These are phyloP conservation scores for Lentinus brumalis DNA, from an alignment of 768 basidiomycete genomes.

Conservation along the genomic window DNA sequence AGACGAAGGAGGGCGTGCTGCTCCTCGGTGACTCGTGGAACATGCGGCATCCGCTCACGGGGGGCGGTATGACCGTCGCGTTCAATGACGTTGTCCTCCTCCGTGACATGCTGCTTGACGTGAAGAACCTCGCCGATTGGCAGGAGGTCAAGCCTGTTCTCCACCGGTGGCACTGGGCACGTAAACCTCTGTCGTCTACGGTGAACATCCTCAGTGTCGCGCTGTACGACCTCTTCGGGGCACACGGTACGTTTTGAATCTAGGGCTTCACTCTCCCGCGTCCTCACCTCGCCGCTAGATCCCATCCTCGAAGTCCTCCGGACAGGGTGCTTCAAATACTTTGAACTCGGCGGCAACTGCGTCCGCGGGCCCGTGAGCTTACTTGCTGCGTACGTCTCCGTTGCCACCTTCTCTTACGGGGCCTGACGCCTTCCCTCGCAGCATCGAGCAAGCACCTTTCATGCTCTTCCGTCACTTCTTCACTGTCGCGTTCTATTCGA, in stretches of 20 bases:
- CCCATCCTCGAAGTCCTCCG: conserved; percentile 63
- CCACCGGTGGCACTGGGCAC: conserved; percentile 79
- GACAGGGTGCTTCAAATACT: conserved; percentile 95
- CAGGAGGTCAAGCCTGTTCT: conserved; percentile 51
- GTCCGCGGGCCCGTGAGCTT: conserved; percentile 87
- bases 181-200: conserved; percentile 82
- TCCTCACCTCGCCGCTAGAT: conserved; percentile 39
- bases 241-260: conserved; percentile 67
- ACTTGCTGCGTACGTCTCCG: conserved; percentile 36
- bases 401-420: background rate
- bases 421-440: conserved; percentile 31
- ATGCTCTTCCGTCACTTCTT: conserved; percentile 93
- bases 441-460: conserved; percentile 77
- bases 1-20: conserved; percentile 66
- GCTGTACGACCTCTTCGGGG: conserved; percentile 92
- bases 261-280: background rate
- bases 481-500: conserved; percentile 90
- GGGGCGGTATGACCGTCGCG: conserved; percentile 98
- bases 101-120: conserved; percentile 54
- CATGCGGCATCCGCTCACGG: conserved; percentile 98
- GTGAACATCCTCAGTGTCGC: conserved; percentile 94
- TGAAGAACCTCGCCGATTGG: conserved; percentile 52
- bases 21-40: conserved; percentile 97
- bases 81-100: conserved; percentile 83
- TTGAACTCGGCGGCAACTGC: conserved; percentile 90